Base-by-base conservation (phyloP, 2,329 filamentous ascomycete species). In the Phoma sp. region DNA sequence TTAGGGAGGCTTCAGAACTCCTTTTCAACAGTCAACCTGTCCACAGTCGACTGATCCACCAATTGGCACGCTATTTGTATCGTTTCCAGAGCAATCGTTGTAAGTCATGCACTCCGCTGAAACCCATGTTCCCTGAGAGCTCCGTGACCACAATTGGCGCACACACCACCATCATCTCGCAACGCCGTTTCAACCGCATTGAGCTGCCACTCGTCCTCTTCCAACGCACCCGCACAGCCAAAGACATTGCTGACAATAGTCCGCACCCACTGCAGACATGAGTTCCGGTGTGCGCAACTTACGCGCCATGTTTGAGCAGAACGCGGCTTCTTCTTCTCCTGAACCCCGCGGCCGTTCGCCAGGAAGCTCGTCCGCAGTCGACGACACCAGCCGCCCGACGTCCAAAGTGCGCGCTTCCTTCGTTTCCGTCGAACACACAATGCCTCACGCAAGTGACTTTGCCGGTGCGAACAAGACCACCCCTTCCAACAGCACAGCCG, bases 351-450 rank as follows among this genome's bases (percentile, higher is more conserved):
- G 78, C 49, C 75, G 77, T 57, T 79, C 78, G 40, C 75, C 74
- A 56, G 70, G 69, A 59, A 74, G 69, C 62, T 67, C 66, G 50
- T 61, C 61, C 49, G 52, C 66, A 46, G 57, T 65, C 55, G 69
- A 70, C 58, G 58, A 61, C 55, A 55, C 56, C 51, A 69, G 62
- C 60, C 72, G 72, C 47, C 75, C 76, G 3, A 72, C 71, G 27
- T 77, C 77, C 62, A 80, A 75, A 63, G 70, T 80, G 47, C 73
- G 78, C 60, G 76, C 79, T 48, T 80, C 77, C 58, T 81, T 81
- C 67, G 76, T 81, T 13, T 69, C 78, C 11, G 78, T 81, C 58
- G 77, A 76, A 54, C 68, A 66, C 51, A 59, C 56, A 44, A 76
- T 78, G 59, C 74, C 75, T 52, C 62, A 64, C 47, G 53, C 45